These are phyloP conservation scores for Globisporangium mamillatum DNA, from an alignment of 352 stramenopile genomes.

Conservation along the genomic window DNA sequence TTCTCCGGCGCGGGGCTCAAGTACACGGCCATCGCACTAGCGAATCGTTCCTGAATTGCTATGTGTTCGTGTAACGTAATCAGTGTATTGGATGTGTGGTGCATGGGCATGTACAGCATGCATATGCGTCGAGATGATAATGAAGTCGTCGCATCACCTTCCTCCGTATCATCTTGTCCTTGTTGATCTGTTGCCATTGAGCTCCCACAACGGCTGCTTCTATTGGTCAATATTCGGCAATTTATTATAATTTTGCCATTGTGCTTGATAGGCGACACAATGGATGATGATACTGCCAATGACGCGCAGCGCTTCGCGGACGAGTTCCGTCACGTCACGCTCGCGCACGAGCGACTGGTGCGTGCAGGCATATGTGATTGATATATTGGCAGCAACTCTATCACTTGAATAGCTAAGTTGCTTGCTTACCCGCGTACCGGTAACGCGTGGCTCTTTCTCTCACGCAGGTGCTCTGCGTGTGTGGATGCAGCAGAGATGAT, in stretches of 20 bases:
- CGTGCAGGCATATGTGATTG: not conserved
- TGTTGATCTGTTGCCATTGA: not conserved
- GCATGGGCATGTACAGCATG: not conserved
- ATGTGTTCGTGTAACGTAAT: not conserved
- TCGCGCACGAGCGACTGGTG: constrained; percentile 45
- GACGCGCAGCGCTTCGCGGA: constrained; percentile 9
- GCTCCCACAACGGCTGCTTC: not conserved
- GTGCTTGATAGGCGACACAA: constrained; percentile 1
- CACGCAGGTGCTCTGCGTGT: constrained; percentile 47
- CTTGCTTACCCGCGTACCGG: not conserved
- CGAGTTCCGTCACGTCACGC: constrained; percentile 23
- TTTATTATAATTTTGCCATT: not conserved
- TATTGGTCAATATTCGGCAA: constrained; percentile 3
- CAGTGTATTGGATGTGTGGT: not conserved
- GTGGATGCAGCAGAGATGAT: constrained; percentile 27
- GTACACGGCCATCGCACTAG: constrained; percentile 80
- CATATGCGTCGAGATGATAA: not conserved
- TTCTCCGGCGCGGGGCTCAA: constrained; percentile 73
- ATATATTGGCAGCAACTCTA: not conserved
- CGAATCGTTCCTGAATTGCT: constrained; percentile 37
- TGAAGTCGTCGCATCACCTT: not conserved
- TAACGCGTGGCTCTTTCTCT: not conserved
- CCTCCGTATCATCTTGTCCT: not conserved
- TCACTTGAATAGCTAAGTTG: not conserved
- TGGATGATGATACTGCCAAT: not conserved